Evolutionary conservation across 257 asterid genomes (phyloP).

Genomic region (Capsicum rhomboideum): DNA sequence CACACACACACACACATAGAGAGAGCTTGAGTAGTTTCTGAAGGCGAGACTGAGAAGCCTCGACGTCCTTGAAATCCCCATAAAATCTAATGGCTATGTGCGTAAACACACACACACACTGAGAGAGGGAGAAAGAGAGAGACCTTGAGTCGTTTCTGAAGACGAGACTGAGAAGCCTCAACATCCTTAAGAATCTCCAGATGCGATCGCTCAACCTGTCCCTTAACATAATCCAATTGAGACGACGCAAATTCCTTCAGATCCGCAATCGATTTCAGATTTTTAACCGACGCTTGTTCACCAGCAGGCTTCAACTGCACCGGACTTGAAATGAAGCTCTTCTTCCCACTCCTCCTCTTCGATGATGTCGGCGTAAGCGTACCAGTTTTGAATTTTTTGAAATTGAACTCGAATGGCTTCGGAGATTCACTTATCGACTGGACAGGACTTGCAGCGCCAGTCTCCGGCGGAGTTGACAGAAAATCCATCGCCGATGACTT

Average conservation of each 20-base stretch:
- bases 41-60: constrained; percentile 65
- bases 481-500: constrained; percentile 30
- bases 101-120: no score
- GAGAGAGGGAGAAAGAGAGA: no score
- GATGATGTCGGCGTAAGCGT: constrained; percentile 9
- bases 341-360: constrained; percentile 34
- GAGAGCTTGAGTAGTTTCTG: constrained; percentile 80
- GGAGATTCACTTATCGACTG: constrained; percentile 46
- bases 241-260: constrained; percentile 55
- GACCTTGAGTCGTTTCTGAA: constrained; percentile 80
- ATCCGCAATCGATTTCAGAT: constrained; percentile 49
- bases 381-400: constrained; percentile 20
- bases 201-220: constrained; percentile 30
- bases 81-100: no score
- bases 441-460: constrained; percentile 23
- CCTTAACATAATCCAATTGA: not conserved
- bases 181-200: constrained; percentile 62
- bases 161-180: constrained; percentile 68
- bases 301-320: constrained; percentile 33
- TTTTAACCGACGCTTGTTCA: constrained; percentile 24
- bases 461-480: constrained; percentile 23
- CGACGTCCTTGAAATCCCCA: constrained; percentile 65
- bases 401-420: constrained; percentile 35
- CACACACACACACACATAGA: not conserved
- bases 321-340: constrained; percentile 17